Evolutionary conservation across 2,329 filamentous ascomycete species (phyloP).

Genomic region (Trichoderma endophyticum): DNA sequence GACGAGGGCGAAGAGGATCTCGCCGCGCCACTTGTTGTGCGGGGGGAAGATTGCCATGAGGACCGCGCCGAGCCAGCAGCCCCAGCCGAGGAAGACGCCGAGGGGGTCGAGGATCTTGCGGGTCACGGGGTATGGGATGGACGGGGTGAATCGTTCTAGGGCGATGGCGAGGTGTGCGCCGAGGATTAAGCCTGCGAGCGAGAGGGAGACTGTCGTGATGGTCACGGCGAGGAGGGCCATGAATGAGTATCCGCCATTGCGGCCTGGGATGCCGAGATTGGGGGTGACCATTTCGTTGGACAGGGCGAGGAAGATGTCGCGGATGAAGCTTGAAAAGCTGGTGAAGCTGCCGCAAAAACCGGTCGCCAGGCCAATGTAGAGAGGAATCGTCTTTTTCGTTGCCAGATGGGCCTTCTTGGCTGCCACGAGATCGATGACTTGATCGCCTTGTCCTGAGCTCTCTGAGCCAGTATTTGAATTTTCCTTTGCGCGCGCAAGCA

Average conservation of each 20-base stretch:
- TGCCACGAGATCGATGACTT: constrained; percentile 37
- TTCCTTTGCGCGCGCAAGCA: constrained; percentile 32
- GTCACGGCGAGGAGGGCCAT: constrained; percentile 75
- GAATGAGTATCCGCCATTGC: constrained; percentile 76
- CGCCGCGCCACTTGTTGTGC: constrained; percentile 69
- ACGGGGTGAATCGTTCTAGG: constrained; percentile 56
- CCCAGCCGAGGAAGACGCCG: constrained; percentile 63
- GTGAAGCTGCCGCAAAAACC: constrained; percentile 90
- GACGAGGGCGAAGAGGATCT: constrained; percentile 71
- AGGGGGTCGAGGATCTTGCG: constrained; percentile 62
- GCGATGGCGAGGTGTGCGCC: constrained; percentile 73
- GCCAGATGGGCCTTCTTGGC: constrained; percentile 58
- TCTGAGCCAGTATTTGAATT: constrained; percentile 29
- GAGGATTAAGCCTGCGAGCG: constrained; percentile 63
- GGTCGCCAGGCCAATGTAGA: constrained; percentile 82
- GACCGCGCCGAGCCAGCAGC: constrained; percentile 74
- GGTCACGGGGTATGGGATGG: constrained; percentile 54
- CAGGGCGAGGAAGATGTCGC: constrained; percentile 74
- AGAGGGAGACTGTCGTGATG: constrained; percentile 69
- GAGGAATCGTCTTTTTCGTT: constrained; percentile 78
- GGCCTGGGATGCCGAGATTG: constrained; percentile 37
- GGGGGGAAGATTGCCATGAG: constrained; percentile 71
- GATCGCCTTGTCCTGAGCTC: constrained; percentile 23
- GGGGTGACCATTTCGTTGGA: constrained; percentile 63
- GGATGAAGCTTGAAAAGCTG: constrained; percentile 81